A percentile compares a stretch with the other conserved stretches of the same genome.
Conservation (phyloP, 257 asterid genomes). For the Linderniella brevidens region DNA sequence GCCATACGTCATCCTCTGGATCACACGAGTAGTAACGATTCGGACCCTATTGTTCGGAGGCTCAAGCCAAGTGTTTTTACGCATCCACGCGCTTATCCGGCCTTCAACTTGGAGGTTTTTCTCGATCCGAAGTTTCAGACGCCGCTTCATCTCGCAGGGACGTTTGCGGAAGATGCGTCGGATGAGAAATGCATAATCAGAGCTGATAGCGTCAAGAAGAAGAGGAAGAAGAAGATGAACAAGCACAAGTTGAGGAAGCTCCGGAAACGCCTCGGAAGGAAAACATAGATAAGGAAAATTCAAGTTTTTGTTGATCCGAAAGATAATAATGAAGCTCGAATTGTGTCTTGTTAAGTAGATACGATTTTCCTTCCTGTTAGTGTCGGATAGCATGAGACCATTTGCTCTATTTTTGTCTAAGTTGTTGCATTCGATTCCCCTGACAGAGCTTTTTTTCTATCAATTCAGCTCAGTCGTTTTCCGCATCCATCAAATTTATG, state of each 20-base stretch:
- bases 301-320: slow-evolving; percentile 16
- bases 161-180: slow-evolving; percentile 12
- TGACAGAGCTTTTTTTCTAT: too few relatives aligned
- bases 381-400: too few relatives aligned
- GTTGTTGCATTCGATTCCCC: too few relatives aligned
- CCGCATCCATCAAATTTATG: too few relatives aligned
- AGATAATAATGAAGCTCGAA: too few relatives aligned
- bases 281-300: slow-evolving; percentile 21
- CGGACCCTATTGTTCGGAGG: slow-evolving; percentile 8
- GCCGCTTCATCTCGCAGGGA: slow-evolving; percentile 8
- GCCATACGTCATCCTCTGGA: too few relatives aligned
- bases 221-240: slow-evolving; percentile 9
- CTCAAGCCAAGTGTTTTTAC: slow-evolving; percentile 9
- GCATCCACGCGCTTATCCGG: slow-evolving; percentile 25
- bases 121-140: slow-evolving; percentile 26
- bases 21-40: too few relatives aligned
- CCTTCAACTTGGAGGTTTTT: slow-evolving; percentile 34
- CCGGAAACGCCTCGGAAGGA: slow-evolving; percentile 1
- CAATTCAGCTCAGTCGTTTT: too few relatives aligned
- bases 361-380: slow-evolving; percentile 7
- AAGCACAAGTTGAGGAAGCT: slow-evolving; percentile 7
- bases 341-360: too few relatives aligned
- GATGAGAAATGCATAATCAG: slow-evolving; percentile 17
- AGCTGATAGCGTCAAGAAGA: slow-evolving; percentile 10
- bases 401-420: too few relatives aligned